These are phyloP conservation scores for Stenocarpella maydis DNA, from an alignment of 2,329 filamentous ascomycete species.

Conservation along the genomic window DNA sequence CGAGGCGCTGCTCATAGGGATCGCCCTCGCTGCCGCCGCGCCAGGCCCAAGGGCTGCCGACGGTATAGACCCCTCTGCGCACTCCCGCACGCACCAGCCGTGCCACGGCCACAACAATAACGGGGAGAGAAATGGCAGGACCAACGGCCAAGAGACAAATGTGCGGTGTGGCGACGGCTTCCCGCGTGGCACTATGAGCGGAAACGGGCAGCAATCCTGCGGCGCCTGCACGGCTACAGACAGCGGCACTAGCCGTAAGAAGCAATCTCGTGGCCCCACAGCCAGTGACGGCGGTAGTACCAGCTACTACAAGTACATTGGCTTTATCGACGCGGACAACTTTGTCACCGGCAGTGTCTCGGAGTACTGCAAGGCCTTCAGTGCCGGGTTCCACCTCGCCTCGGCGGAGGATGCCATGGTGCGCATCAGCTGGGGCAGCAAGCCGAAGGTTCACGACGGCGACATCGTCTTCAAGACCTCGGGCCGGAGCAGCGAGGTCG, in stretches of 20 bases:
- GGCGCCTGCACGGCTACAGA: background rate
- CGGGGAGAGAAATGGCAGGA: constrained; percentile 16
- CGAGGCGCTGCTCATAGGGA: constrained; percentile 45
- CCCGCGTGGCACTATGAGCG: background rate
- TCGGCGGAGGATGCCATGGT: constrained; percentile 41
- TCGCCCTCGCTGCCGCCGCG: constrained; percentile 41
- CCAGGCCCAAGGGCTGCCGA: constrained; percentile 12
- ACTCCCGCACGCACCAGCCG: background rate
- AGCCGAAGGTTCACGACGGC: constrained; percentile 43
- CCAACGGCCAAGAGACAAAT: background rate
- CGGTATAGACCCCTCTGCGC: constrained; percentile 14
- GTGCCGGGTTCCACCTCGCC: constrained; percentile 43
- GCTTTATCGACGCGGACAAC: constrained; percentile 47
- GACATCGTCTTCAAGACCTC: constrained; percentile 40
- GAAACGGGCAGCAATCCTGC: background rate
- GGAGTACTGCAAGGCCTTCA: constrained; percentile 46
- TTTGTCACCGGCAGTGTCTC: constrained; percentile 42
- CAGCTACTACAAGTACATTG: constrained; percentile 41
- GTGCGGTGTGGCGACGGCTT: constrained; percentile 10
- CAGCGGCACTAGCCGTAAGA: constrained; percentile 6
- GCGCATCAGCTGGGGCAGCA: constrained; percentile 45
- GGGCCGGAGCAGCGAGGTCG: constrained; percentile 43
- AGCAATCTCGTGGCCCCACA: constrained; percentile 10
- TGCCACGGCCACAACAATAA: constrained; percentile 10
- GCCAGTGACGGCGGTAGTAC: constrained; percentile 1